phyloP scores from a whole-genome alignment of 2,329 filamentous ascomycete genomes.

The Fusarium ambrosium region DNA sequence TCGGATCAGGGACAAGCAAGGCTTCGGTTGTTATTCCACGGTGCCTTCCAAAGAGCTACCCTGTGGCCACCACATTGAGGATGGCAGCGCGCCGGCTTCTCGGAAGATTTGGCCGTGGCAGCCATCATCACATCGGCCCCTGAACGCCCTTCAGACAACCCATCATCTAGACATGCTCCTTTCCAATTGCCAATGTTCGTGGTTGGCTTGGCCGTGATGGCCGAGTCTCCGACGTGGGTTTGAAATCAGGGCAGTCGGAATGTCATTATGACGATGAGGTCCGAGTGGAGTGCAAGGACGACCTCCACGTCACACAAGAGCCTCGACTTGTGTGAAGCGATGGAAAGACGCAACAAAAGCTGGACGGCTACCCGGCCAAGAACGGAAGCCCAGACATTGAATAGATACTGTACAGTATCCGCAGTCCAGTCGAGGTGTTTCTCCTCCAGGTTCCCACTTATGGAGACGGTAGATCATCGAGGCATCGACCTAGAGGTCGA shows the following conservation, averaged over 20 bases:
- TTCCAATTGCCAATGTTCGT: slow-evolving; percentile 9
- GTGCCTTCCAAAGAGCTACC: slow-evolving; percentile 9
- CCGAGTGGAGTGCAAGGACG: slow-evolving; percentile 14
- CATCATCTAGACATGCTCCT: not conserved
- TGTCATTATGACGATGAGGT: slow-evolving; percentile 39
- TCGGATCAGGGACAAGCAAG: not conserved
- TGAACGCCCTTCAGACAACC: slow-evolving; percentile 10
- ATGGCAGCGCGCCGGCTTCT: slow-evolving; percentile 4
- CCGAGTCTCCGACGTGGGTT: slow-evolving; percentile 16
- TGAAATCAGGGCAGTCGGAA: slow-evolving; percentile 25
- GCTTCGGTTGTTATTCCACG: slow-evolving; percentile 1
- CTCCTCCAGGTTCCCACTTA: slow-evolving; percentile 15
- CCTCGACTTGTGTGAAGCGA: slow-evolving; percentile 10
- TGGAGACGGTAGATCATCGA: slow-evolving; percentile 31
- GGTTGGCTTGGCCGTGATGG: slow-evolving; percentile 13
- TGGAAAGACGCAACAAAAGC: not conserved
- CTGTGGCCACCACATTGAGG: slow-evolving; percentile 16
- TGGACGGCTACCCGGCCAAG: slow-evolving; percentile 9
- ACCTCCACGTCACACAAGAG: not conserved
- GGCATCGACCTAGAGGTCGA: slow-evolving; percentile 28
- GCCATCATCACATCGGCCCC: slow-evolving; percentile 13
- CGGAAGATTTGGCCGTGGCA: not conserved
- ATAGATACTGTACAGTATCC: slow-evolving; percentile 12
- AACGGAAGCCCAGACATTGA: slow-evolving; percentile 6
- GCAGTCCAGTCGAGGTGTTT: slow-evolving; percentile 7